Percentiles rank a stretch among this genome's conserved stretches.
Conservation (phyloP, 1,284 basidiomycete genomes). For the Ustilago vetiveriae region DNA sequence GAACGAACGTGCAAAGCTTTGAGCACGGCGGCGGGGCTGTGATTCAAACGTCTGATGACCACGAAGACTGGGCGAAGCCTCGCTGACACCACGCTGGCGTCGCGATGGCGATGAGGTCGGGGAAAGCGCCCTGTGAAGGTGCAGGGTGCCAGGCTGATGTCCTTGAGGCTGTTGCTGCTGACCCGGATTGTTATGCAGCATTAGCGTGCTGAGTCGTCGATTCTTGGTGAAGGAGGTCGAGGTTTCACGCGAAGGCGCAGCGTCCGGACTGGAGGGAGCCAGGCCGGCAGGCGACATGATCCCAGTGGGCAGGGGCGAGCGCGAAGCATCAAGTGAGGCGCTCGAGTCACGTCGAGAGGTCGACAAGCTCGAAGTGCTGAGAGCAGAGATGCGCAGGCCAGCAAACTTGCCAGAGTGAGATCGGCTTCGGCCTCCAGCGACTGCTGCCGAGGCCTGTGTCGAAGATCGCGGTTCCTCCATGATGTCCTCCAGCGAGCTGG, state of each 20-base stretch:
- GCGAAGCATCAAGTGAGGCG: conserved; percentile 10
- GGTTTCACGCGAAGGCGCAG: conserved; percentile 3
- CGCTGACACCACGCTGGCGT: conserved; percentile 30
- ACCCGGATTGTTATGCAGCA: conserved; percentile 22
- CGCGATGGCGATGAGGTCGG: conserved; percentile 4
- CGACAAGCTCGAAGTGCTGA: conserved; percentile 15
- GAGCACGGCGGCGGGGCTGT: conserved; percentile 31
- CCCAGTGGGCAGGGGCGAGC: conserved; percentile 34
- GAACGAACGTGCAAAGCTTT: conserved; percentile 47
- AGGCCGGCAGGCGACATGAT: conserved; percentile 32
- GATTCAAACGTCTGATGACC: neutral
- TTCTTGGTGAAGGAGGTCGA: conserved; percentile 39
- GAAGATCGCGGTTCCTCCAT: conserved; percentile 31
- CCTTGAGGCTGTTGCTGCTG: neutral
- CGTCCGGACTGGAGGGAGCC: conserved; percentile 5
- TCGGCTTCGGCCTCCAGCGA: conserved; percentile 7
- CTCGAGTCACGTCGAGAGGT: conserved; percentile 25
- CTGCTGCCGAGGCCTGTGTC: neutral
- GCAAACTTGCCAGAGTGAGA: conserved; percentile 48
- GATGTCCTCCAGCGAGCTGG: conserved; percentile 37
- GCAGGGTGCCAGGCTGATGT: conserved; percentile 1
- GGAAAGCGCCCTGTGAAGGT: conserved; percentile 3
- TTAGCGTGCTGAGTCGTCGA: conserved; percentile 33
- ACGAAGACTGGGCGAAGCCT: conserved; percentile 3
- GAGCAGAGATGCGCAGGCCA: conserved; percentile 36